These are phyloP conservation scores for Rhizopogon roseolus DNA, from an alignment of 768 basidiomycete species.

Conservation along the genomic window DNA sequence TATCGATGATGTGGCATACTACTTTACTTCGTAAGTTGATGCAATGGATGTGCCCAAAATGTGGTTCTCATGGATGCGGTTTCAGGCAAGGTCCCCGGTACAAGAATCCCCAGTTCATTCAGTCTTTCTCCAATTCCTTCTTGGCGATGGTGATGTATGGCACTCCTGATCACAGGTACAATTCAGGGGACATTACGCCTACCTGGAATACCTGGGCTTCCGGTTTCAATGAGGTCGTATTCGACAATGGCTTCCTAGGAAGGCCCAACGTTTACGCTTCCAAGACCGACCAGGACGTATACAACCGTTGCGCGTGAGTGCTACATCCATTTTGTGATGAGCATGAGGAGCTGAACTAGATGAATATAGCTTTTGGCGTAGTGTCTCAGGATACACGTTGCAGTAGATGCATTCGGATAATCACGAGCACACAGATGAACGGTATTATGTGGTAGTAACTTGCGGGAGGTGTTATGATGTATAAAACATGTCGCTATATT, in stretches of 20 bases:
- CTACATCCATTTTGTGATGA: neutral
- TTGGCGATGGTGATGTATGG: conserved; percentile 14
- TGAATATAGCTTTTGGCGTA: neutral
- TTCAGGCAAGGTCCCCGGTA: conserved; percentile 3
- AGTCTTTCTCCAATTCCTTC: conserved; percentile 20
- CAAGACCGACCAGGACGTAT: conserved; percentile 24
- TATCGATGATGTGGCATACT: conserved; percentile 35
- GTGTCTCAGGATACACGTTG: neutral
- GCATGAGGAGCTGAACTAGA: neutral
- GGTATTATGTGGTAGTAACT: too few relatives aligned
- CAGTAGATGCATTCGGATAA: neutral
- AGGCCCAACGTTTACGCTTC: conserved; percentile 26
- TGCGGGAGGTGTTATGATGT: too few relatives aligned
- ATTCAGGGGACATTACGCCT: conserved; percentile 11
- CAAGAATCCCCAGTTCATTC: conserved; percentile 18
- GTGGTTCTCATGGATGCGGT: neutral
- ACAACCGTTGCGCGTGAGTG: conserved; percentile 32
- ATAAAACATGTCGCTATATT: too few relatives aligned
- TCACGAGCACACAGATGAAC: too few relatives aligned
- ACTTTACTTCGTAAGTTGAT: conserved; percentile 36
- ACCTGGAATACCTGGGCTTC: conserved; percentile 12
- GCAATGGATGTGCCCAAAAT: neutral
- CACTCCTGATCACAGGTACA: conserved; percentile 13
- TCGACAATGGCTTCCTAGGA: conserved; percentile 28
- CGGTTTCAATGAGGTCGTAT: conserved; percentile 37